A percentile compares a stretch with the other conserved stretches of the same genome.
phyloP scores from a whole-genome alignment of 805 yeast genomes.

The Barnettozyma pratensis region DNA sequence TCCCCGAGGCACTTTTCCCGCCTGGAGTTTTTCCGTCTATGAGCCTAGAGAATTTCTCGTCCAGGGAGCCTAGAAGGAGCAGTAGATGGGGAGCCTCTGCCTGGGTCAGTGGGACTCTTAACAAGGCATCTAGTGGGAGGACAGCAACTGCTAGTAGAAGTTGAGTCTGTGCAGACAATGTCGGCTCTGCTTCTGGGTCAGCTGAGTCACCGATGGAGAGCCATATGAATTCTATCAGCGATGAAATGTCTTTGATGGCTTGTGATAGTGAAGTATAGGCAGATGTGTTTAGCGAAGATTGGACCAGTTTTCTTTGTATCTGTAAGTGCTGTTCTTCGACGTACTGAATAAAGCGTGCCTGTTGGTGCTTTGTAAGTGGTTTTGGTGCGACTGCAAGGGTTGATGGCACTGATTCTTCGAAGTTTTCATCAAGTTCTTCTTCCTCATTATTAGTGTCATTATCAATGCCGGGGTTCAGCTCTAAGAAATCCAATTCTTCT shows the following conservation, averaged over 20 bases:
- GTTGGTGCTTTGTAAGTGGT: conserved; percentile 42
- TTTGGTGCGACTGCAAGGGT: neutral
- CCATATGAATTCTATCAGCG: conserved; percentile 56
- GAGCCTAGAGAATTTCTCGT: conserved; percentile 34
- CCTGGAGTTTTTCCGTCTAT: conserved; percentile 33
- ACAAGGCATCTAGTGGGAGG: conserved; percentile 58
- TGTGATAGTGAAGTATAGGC: conserved; percentile 28
- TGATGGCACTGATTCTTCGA: conserved; percentile 7
- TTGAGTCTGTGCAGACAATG: conserved; percentile 53
- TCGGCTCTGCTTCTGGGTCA: conserved; percentile 18
- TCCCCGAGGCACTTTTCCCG: conserved; percentile 33
- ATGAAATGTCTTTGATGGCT: conserved; percentile 40
- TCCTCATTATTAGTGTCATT: conserved; percentile 12
- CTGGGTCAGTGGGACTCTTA: conserved; percentile 32
- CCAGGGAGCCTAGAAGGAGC: conserved; percentile 34
- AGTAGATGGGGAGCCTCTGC: conserved; percentile 31
- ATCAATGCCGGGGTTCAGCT: conserved; percentile 22
- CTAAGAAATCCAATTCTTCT: conserved; percentile 20
- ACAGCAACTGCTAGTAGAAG: conserved; percentile 61
- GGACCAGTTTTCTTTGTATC: conserved; percentile 50
- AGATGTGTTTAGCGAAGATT: conserved; percentile 31
- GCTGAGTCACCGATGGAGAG: conserved; percentile 40
- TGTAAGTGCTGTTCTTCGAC: conserved; percentile 49
- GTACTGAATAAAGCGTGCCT: conserved; percentile 48
- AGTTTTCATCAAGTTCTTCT: neutral